These are phyloP conservation scores for Rickenella mellea DNA, from an alignment of 768 basidiomycete species.

Conservation along the genomic window DNA sequence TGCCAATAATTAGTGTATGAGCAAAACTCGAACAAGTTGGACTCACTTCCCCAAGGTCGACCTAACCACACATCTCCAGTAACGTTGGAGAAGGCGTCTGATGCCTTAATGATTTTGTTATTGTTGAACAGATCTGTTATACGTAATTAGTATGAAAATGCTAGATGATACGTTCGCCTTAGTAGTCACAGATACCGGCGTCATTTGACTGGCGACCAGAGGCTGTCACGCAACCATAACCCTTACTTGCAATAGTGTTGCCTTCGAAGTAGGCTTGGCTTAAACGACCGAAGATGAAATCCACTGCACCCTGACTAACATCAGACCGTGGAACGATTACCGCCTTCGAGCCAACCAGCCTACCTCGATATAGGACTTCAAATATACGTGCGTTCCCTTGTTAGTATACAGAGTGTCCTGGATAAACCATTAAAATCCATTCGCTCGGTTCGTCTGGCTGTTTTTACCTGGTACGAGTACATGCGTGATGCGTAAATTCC, in stretches of 20 bases:
- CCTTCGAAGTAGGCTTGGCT: constrained; percentile 36
- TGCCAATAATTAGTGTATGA: background rate
- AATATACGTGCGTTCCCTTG: constrained; percentile 38
- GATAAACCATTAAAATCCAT: too few species aligned
- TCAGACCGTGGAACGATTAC: background rate
- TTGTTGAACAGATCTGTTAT: constrained; percentile 33
- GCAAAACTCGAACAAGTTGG: background rate
- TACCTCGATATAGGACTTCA: constrained; percentile 35
- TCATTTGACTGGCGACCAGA: constrained; percentile 37
- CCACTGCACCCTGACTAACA: constrained; percentile 33
- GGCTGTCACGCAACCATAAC: constrained; percentile 37
- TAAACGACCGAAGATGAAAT: constrained; percentile 41
- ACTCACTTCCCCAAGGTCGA: constrained; percentile 37
- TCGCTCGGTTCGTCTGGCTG: too few species aligned
- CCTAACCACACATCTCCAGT: constrained; percentile 32
- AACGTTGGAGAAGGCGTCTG: constrained; percentile 25
- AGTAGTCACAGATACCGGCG: constrained; percentile 31
- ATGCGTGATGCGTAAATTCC: constrained; percentile 11
- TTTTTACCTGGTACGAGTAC: constrained; percentile 11
- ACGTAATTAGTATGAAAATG: background rate
- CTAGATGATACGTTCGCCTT: background rate
- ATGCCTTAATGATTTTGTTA: constrained; percentile 33
- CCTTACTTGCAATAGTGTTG: constrained; percentile 37
- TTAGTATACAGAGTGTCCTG: constrained; percentile 40
- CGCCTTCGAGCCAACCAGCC: background rate